Conservation (phyloP, 495 filamentous ascomycete genomes). For the Penicillium macrosclerotiorum region DNA sequence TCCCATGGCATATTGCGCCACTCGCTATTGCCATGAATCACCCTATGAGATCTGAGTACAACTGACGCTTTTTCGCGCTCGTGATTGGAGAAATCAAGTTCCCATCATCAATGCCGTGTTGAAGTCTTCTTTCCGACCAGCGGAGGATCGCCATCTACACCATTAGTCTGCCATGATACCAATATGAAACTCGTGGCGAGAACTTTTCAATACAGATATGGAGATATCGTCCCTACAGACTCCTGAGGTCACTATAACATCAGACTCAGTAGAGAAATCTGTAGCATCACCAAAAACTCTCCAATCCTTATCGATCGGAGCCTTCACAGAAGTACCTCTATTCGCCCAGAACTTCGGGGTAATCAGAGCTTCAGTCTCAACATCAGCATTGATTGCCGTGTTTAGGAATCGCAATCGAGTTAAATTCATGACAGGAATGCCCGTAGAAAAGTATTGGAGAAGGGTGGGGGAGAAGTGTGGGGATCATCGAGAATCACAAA, state of each 20-base stretch:
- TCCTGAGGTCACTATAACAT: slow-evolving; percentile 19
- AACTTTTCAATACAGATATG: slow-evolving; percentile 23
- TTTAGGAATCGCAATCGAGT: too few species aligned
- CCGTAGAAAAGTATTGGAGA: too few species aligned
- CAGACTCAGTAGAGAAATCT: too few species aligned
- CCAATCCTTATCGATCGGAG: too few species aligned
- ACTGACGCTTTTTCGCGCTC: slow-evolving; percentile 13
- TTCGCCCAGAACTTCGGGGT: too few species aligned
- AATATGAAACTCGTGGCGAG: slow-evolving; percentile 21
- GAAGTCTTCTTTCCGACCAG: slow-evolving; percentile 23
- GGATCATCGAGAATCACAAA: too few species aligned
- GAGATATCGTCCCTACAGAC: slow-evolving; percentile 20
- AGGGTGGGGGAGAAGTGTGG: too few species aligned
- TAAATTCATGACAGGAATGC: too few species aligned
- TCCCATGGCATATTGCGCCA: slow-evolving; percentile 7
- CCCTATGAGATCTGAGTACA: slow-evolving; percentile 10
- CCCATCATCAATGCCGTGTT: slow-evolving; percentile 18
- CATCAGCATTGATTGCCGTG: too few species aligned
- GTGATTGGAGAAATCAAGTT: slow-evolving; percentile 17
- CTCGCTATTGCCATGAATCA: slow-evolving; percentile 16
- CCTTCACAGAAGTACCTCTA: too few species aligned
- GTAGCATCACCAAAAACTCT: too few species aligned
- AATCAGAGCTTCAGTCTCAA: too few species aligned
- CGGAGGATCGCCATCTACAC: slow-evolving; percentile 24
- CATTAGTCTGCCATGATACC: slow-evolving; percentile 28